Evolutionary conservation across 192 early-diverging fungal species (phyloP).

Genomic region (Glomus cerebriforme): DNA sequence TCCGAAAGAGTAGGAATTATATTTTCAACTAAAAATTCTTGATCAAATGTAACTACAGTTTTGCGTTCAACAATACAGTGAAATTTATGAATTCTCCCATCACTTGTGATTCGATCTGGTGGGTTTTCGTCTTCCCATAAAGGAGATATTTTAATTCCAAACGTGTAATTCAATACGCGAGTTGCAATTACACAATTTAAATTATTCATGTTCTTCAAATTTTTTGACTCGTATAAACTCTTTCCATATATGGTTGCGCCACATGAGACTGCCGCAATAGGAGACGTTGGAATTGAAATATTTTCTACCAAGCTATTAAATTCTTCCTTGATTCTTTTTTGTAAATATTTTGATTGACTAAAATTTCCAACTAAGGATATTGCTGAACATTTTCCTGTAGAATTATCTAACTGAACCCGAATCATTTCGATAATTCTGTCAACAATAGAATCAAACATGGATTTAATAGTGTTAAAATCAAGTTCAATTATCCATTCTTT

Average conservation of each 20-base stretch:
- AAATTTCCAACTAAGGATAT: constrained; percentile 59
- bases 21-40: background rate
- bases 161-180: background rate
- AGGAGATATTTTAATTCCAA: background rate
- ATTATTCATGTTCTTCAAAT: background rate
- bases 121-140: background rate
- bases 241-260: constrained; percentile 54
- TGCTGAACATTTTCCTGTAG: constrained; percentile 46
- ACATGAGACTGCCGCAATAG: constrained; percentile 52
- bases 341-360: constrained; percentile 54
- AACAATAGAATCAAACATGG: constrained; percentile 60
- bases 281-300: constrained; percentile 50
- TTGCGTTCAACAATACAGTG: background rate
- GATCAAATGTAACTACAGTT: background rate
- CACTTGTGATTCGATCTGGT: background rate
- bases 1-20: background rate
- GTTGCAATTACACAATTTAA: background rate
- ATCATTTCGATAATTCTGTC: constrained; percentile 53
- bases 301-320: constrained; percentile 43
- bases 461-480: constrained; percentile 43
- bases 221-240: background rate
- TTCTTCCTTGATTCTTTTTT: constrained; percentile 49
- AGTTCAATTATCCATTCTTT: constrained; percentile 45
- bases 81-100: background rate
- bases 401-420: constrained; percentile 50